Base-by-base conservation (phyloP, 495 filamentous ascomycete species). In the Aspergillus homomorphus region DNA sequence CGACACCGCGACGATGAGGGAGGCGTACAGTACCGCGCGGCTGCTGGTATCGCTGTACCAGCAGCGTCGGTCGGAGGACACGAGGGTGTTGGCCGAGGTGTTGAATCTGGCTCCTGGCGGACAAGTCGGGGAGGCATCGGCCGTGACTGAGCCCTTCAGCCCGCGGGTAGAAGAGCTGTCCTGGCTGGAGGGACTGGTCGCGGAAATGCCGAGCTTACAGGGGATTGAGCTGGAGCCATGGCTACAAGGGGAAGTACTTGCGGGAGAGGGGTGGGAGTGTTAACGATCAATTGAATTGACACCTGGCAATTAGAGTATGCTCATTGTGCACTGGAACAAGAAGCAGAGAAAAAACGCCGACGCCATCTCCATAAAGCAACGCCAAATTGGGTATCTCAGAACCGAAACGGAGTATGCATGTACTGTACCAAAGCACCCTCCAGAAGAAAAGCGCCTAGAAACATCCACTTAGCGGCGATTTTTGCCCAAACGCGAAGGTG, bases 1-100 rank as follows among this genome's bases (percentile, higher is more conserved):
- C 30, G 60, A 76, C 42, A 84, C 75, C 0, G 63, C 69, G 10
- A 71, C 73, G 0, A 73, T 78, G 62, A 66, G 66, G n/a, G 80
- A 83, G 55, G 81, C 80, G 1, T 69, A 74, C 44, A 73, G 71
- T 18, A 79, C 79, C 0, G 78, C 80, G 4, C 67, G 66, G 22
- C 45, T 80, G 14, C 64, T 82, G 0, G 58, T 80, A 0, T 54
- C 66, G 20, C 53, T 77, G 12, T 69, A 78, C 51, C 74, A 76
- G 53, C 59, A 66, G 33, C 71, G 75, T 14, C 62, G 69, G 19
- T 65, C 57, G 20, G 58, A 66, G 8, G 66, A 70, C 15, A 53
- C 65, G 0, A 53, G 53, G 18, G 9, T 59, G 19, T n/a, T 63
- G 14, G 46, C 22, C 15, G 38, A 42, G 18, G 6, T 61, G 16